A percentile compares a stretch with the other conserved stretches of the same genome.
These are phyloP conservation scores for Fusarium drepaniforme DNA, from an alignment of 2,329 filamentous ascomycete species.

Conservation along the genomic window DNA sequence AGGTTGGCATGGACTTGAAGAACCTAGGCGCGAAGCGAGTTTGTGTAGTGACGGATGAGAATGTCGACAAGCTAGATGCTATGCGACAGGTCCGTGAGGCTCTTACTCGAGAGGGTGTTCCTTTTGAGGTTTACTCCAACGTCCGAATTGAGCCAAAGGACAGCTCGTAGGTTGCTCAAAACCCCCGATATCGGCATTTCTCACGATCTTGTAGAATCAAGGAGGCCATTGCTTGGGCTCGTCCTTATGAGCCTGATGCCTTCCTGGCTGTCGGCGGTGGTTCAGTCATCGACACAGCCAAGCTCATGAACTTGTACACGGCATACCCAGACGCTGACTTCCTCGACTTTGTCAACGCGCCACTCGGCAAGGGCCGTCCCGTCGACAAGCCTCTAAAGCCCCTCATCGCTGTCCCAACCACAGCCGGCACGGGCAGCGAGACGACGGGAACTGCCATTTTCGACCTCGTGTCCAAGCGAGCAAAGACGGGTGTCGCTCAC, in stretches of 20 bases:
- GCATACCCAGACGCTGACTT: slow-evolving; percentile 93
- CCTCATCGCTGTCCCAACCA: slow-evolving; percentile 86
- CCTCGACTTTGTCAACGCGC: slow-evolving; percentile 97
- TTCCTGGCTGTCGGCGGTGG: slow-evolving; percentile 92
- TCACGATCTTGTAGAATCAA: slow-evolving; percentile 70
- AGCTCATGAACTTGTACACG: slow-evolving; percentile 97
- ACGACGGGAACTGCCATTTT: slow-evolving; percentile 99
- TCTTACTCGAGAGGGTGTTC: slow-evolving; percentile 81
- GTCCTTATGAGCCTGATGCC: slow-evolving; percentile 84
- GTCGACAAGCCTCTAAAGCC: slow-evolving; percentile 78
- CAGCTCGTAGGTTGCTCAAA: slow-evolving; percentile 72
- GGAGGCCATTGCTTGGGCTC: slow-evolving; percentile 89
- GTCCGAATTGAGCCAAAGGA: slow-evolving; percentile 94
- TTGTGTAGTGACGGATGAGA: slow-evolving; percentile 90
- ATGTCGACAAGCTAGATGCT: slow-evolving; percentile 83
- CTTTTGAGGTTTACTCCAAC: slow-evolving; percentile 84
- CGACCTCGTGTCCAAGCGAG: slow-evolving; percentile 88
- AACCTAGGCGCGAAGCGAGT: slow-evolving; percentile 91
- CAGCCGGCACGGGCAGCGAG: slow-evolving; percentile 88
- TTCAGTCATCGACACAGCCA: slow-evolving; percentile 97
- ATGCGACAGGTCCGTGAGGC: slow-evolving; percentile 92
- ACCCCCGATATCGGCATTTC: neutral
- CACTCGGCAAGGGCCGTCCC: slow-evolving; percentile 86
- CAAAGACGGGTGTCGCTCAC: slow-evolving; percentile 97
- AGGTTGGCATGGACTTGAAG: slow-evolving; percentile 97